phyloP scores from a whole-genome alignment of 495 filamentous ascomycete species.

The Podospora comata region DNA sequence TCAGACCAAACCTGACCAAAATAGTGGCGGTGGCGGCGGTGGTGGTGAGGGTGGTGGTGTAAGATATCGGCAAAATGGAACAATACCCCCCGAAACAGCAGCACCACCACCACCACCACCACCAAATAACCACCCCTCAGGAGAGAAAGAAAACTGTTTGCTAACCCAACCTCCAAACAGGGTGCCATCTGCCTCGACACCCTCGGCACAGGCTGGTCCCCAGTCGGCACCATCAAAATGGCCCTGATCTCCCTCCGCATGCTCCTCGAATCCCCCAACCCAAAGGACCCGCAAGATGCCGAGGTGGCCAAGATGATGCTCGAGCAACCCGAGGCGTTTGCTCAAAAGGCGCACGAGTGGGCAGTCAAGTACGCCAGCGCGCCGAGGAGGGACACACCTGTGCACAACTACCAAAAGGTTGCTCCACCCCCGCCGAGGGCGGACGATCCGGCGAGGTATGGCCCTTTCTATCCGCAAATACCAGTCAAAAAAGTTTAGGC shows the following conservation, averaged over 20 bases:
- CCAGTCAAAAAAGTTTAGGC: not conserved
- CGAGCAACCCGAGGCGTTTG: slow-evolving; percentile 70
- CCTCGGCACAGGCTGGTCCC: slow-evolving; percentile 84
- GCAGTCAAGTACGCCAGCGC: slow-evolving; percentile 80
- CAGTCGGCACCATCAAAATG: slow-evolving; percentile 93
- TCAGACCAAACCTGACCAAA: slow-evolving; percentile 13
- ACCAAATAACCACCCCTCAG: not conserved
- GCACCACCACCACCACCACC: not conserved
- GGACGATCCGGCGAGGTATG: slow-evolving; percentile 40
- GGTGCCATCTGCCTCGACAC: slow-evolving; percentile 98
- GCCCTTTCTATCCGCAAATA: slow-evolving; percentile 1
- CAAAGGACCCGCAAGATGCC: slow-evolving; percentile 94
- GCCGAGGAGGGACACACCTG: slow-evolving; percentile 44
- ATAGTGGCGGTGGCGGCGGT: too few species aligned
- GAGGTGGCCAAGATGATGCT: slow-evolving; percentile 93
- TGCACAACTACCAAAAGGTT: slow-evolving; percentile 19
- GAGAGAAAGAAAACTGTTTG: not conserved
- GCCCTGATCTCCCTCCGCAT: slow-evolving; percentile 90
- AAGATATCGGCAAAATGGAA: not conserved
- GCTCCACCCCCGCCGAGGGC: slow-evolving; percentile 13
- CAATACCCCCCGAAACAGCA: not conserved
- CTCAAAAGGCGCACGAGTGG: slow-evolving; percentile 85
- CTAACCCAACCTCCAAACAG: slow-evolving; percentile 42
- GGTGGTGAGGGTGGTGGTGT: too few species aligned
- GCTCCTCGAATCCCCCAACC: slow-evolving; percentile 88